Evolutionary conservation across 305 asterid genomes (phyloP).

Genomic region (Solanum hybrid): DNA sequence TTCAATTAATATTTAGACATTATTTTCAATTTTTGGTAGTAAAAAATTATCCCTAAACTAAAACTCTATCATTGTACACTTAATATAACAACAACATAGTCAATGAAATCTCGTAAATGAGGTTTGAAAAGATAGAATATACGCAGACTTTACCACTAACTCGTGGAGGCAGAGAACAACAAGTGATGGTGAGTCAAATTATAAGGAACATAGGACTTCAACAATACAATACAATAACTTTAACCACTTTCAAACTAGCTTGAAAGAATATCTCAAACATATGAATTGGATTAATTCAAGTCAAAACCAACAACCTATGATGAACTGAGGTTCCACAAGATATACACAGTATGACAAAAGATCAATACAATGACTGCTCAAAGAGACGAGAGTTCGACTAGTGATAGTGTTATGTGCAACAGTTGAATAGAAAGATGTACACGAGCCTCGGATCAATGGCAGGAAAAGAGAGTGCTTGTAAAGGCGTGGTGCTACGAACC

Average conservation of each 20-base stretch:
- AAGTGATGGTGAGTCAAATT: not conserved
- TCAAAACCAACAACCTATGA: not conserved
- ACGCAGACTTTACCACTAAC: too few species aligned
- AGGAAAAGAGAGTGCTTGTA: slow-evolving; percentile 48
- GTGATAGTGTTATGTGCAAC: slow-evolving; percentile 2
- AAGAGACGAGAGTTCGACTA: not conserved
- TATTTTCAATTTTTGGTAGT: too few species aligned
- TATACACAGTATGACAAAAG: not conserved
- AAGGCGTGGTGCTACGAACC: slow-evolving; percentile 76
- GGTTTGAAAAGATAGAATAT: too few species aligned
- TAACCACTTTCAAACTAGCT: rapidly evolving
- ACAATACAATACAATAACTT: not conserved
- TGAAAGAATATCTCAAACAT: too few species aligned
- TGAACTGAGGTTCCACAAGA: not conserved
- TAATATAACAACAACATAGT: too few species aligned
- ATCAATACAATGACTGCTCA: not conserved
- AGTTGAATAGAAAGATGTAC: not conserved
- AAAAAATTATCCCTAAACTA: too few species aligned
- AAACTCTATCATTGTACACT: not conserved
- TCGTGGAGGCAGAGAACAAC: not conserved
- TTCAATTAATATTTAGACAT: too few species aligned
- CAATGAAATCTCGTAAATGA: too few species aligned
- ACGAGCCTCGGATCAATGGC: slow-evolving; percentile 18
- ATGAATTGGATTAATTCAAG: not conserved
- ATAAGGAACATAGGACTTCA: not conserved